These are phyloP conservation scores for Cercospora sp. DNA, from an alignment of 2,329 filamentous ascomycete species.

Conservation along the genomic window DNA sequence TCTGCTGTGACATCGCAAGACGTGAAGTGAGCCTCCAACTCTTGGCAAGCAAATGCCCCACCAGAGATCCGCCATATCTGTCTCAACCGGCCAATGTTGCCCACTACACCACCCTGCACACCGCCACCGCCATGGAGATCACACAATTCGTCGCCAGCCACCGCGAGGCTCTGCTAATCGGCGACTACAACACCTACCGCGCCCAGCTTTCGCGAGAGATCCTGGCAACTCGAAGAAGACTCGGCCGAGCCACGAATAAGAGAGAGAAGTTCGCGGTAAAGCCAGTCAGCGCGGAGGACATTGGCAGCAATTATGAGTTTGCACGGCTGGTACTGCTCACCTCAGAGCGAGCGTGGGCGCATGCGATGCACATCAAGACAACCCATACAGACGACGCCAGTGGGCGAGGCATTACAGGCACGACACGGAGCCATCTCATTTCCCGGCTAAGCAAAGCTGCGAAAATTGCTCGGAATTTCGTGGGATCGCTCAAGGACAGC, in stretches of 20 bases:
- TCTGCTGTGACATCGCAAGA: not conserved
- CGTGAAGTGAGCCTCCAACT: not conserved
- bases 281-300: constrained; percentile 70
- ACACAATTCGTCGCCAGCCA: constrained; percentile 79
- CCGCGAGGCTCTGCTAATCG: constrained; percentile 81
- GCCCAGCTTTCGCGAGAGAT: constrained; percentile 76
- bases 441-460: constrained; percentile 82
- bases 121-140: constrained; percentile 71
- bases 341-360: constrained; percentile 89
- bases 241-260: constrained; percentile 80
- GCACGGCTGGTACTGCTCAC: constrained; percentile 78
- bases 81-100: not conserved
- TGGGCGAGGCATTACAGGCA: constrained; percentile 72
- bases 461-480: constrained; percentile 67
- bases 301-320: constrained; percentile 75
- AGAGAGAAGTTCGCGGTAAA: constrained; percentile 81
- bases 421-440: constrained; percentile 82
- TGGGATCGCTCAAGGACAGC: constrained; percentile 64
- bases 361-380: constrained; percentile 93
- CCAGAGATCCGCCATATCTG: constrained; percentile 4
- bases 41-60: constrained; percentile 8
- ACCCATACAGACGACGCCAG: constrained; percentile 73
- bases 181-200: constrained; percentile 86
- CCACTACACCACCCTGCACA: not conserved
- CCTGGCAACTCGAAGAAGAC: constrained; percentile 78